phyloP scores from a whole-genome alignment of 208 protist genomes.

The Trypanosoma theileri region DNA sequence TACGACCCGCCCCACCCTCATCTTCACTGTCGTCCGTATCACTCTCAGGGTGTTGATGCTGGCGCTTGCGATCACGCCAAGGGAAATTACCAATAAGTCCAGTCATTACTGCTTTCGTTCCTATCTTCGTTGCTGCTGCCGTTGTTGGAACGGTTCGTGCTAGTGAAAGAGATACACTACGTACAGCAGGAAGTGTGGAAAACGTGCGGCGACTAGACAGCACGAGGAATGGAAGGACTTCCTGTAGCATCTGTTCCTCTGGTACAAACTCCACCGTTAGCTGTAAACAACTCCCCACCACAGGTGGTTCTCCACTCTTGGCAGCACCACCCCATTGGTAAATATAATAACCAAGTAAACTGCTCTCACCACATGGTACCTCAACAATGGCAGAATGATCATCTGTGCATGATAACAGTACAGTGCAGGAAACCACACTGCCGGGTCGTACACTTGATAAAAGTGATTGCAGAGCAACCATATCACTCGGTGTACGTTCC shows the following conservation, averaged over 20 bases:
- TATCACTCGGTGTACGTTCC: constrained; percentile 65
- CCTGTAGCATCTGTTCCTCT: constrained; percentile 39
- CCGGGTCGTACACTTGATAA: constrained; percentile 42
- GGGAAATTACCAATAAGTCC: constrained; percentile 71
- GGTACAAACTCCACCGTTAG: constrained; percentile 71
- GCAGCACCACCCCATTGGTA: constrained; percentile 49
- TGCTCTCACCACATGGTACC: constrained; percentile 39
- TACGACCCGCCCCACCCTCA: background rate
- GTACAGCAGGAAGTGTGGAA: constrained; percentile 41
- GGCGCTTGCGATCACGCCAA: constrained; percentile 44
- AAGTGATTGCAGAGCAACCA: constrained; percentile 27
- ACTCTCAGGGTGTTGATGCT: constrained; percentile 27
- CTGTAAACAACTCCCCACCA: constrained; percentile 53
- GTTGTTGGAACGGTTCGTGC: background rate
- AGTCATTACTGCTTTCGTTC: no score
- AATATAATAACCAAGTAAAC: constrained; percentile 75
- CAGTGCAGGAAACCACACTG: constrained; percentile 42
- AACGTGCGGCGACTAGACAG: constrained; percentile 53
- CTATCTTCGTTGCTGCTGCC: no score
- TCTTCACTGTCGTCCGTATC: constrained; percentile 31
- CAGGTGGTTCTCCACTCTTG: constrained; percentile 28
- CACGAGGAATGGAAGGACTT: constrained; percentile 69
- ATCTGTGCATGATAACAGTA: constrained; percentile 81
- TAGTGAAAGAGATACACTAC: constrained; percentile 19
- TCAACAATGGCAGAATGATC: constrained; percentile 83